A percentile compares a stretch with the other conserved stretches of the same genome.
Evolutionary conservation across 2,329 filamentous ascomycete genomes (phyloP).

Genomic region (Trichoderma afroharzianum): DNA sequence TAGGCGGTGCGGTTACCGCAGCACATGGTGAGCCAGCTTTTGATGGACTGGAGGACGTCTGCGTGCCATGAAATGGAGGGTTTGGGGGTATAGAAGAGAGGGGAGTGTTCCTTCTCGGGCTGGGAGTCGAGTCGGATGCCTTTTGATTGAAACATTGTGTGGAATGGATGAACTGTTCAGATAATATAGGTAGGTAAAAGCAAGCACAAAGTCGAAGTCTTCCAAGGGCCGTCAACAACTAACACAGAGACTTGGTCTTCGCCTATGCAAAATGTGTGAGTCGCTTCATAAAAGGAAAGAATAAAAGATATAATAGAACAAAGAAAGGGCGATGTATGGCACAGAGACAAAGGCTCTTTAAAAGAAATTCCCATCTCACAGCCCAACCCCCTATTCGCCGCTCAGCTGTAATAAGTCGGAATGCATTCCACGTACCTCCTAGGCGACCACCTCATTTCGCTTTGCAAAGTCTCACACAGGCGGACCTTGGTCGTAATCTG

Average conservation of each 20-base stretch:
- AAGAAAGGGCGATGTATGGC: not conserved
- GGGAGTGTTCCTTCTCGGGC: not conserved
- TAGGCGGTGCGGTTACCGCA: conserved; percentile 7
- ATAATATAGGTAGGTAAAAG: not conserved
- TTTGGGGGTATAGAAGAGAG: not conserved
- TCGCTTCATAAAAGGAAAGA: not conserved
- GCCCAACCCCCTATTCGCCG: not conserved
- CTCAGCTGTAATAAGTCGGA: not conserved
- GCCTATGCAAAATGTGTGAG: not conserved
- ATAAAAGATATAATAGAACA: not conserved
- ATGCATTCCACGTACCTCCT: conserved; percentile 7
- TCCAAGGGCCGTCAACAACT: not conserved
- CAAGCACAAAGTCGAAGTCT: not conserved
- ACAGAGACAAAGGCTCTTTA: not conserved
- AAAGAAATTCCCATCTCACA: not conserved
- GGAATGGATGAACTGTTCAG: not conserved
- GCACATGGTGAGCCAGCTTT: conserved; percentile 19
- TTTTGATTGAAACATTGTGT: conserved; percentile 3
- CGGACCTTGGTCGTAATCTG: not conserved
- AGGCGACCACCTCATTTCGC: conserved; percentile 5
- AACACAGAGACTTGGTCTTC: not conserved
- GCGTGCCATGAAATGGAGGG: not conserved
- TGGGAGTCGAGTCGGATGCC: conserved; percentile 1
- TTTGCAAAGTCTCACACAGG: conserved; percentile 10
- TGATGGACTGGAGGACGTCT: conserved; percentile 5